Evolutionary conservation across 2,329 filamentous ascomycete genomes (phyloP), one percentile per base, ranked within the genome.

Genomic region (Curvularia verruculosa): DNA sequence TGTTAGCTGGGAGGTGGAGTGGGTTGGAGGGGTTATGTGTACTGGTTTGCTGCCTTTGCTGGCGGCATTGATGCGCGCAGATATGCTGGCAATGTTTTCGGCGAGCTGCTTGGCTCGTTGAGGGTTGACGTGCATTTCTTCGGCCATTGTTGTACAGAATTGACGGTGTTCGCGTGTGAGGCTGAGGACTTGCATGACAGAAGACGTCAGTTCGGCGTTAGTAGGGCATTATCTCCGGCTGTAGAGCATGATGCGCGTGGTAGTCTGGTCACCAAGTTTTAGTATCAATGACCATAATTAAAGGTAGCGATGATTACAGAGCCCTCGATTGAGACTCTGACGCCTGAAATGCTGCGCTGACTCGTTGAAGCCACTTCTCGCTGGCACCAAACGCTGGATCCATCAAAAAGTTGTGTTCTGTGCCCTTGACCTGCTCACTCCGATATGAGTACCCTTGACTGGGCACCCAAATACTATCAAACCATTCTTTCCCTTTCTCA

Each of bases 21-120:
- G 6, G 9, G 10, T 44, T 24, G 36, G 23, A 26, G 40, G 40
- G 36, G 43, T 9, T 28, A 15, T 24, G 26, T 36, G 10, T 65
- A 77, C 76, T 49, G 75, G 68, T 53, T 65, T 70, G 19, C 58
- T 58, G 46, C 61, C 52, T 48, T 72, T 75, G 63, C 71, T 77
- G 28, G 69, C 79, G 36, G 72, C 68, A 55, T 76, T 71, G 54
- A 82, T 77, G 45, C 77, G 77, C 49, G 78, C 69, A 55, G 65
- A 68, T 57, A 81, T 79, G 51, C 71, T 70, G 36, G 72, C 60
- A 34, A 82, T 64, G 59, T 82, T 82, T 54, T 81, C 79, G 10
- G 77, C 67, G 34, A 83, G 75, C 54, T 77, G 73, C 52, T 78
- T 78, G 45, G 80, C 80, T 56, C 81, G 78, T 58, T 76, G 72